phyloP scores from a whole-genome alignment of 1,139 yeast genomes.

The Kodamaea plutei region DNA sequence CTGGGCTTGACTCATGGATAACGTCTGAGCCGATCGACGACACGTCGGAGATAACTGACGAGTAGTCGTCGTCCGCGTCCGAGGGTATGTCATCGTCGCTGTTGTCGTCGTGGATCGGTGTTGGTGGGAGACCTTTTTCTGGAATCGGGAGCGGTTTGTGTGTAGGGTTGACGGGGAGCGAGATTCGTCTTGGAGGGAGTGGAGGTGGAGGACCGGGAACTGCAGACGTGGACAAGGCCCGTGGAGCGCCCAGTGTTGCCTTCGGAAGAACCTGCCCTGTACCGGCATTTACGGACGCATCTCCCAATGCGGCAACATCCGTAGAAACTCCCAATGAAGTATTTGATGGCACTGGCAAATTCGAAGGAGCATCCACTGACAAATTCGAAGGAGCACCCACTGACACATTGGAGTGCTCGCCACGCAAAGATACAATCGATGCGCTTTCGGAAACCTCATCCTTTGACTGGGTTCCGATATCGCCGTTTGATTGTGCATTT shows the following conservation, averaged over 20 bases:
- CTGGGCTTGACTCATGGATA: constrained; percentile 18
- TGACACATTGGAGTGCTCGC: too few species aligned
- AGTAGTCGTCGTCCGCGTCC: constrained; percentile 15
- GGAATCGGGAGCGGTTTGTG: constrained; percentile 10
- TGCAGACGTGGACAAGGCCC: constrained; percentile 1
- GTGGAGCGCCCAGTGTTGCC: not conserved
- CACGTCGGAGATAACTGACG: constrained; percentile 14
- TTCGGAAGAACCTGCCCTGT: not conserved
- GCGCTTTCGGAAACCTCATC: not conserved
- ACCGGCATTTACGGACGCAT: too few species aligned
- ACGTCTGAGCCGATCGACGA: constrained; percentile 22
- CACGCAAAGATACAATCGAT: not conserved
- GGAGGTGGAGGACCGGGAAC: constrained; percentile 5
- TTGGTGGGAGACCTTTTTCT: constrained; percentile 2
- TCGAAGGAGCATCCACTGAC: too few species aligned
- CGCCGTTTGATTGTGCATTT: not conserved
- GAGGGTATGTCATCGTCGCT: constrained; percentile 2
- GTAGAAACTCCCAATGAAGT: too few species aligned
- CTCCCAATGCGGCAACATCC: too few species aligned
- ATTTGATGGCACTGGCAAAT: too few species aligned
- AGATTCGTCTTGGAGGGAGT: constrained; percentile 24
- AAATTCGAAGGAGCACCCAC: too few species aligned
- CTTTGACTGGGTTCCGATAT: constrained; percentile 1
- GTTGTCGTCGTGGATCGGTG: constrained; percentile 1
- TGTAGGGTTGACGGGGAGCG: constrained; percentile 1